Base-by-base conservation (phyloP, 176 grass and related monocot species). In the Canna indica region DNA sequence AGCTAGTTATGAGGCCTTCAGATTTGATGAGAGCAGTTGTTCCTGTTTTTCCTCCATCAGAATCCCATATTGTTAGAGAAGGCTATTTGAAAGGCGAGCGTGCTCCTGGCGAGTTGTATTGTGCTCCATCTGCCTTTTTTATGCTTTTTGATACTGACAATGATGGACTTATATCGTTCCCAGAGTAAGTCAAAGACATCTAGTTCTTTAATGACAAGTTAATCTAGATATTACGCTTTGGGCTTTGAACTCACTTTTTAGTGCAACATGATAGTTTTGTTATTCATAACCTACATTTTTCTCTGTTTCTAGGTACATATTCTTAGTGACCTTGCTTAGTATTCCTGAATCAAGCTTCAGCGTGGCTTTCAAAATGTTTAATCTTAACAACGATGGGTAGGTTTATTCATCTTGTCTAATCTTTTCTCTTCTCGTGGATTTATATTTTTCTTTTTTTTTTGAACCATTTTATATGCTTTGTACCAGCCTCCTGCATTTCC, bases 331-430 rank as follows among this genome's bases (percentile, higher is more conserved):
- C 67, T 77, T 99, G 70, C 86, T 93, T 50, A 90, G 89, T 59
- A 83, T 99, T 79, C 89, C 89, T 13, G 89, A 88, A 66, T 87
- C 94, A 63, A 90, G 69, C 73, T 99, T 99, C 70, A 84, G 66
- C 22, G 89, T 84, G 20, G 80, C 89, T 71, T 99, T 99, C 71
- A 99, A 90, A 90, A 99, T 93, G 94, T 99, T 99, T 73, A 89
- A 99, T 45, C 39, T 99, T 22, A 80, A 99, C 56, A 70, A 81
- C 41, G 85, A 82, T 20, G 94, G 94, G 94, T 99, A 73, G 77
- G 84, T 78, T 78, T 82, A 2, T 45, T 47, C 39, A 29, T 16
- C 35, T 4, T 17, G 9, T 29, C 17, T 32, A 20, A 69, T 29
- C 7, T 20, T 20, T 33, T 38, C 9, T 67, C 5, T 33, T 22